Base-by-base conservation (phyloP, 257 asterid species). In the Lantana camara region DNA sequence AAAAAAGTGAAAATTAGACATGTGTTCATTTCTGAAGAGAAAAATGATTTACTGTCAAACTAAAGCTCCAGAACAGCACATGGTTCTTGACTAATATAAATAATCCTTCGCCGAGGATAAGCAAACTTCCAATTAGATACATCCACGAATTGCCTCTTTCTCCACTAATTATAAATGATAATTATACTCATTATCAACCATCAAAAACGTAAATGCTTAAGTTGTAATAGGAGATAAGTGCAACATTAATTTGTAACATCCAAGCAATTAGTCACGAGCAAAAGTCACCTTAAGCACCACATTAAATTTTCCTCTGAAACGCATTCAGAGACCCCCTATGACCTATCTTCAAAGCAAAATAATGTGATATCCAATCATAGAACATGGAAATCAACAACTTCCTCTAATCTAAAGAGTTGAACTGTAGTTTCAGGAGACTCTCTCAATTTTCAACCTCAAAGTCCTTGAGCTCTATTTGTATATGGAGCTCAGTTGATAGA, bases 1-100 rank as follows among this genome's bases (percentile, higher is more conserved):
- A 78, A 77, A 75, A 72, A 35, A 71, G n/a, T 44, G 63, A 61
- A 57, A 76, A 64, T 70, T 27, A 68, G 68, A 58, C 69, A 71
- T 63, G 64, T 57, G 41, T 60, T 60, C 57, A 71, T 48, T 65
- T 68, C 56, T 29, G 21, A 71, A 53, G 38, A 60, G 34, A 66
- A 74, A 49, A n/a, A 64, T 24, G 60, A 56, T 23, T 42, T 37
- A 62, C 48, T 19, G 34, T 1, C 47, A 55, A 63, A 52, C 29
- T 35, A 34, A 63, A 65, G 44, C 51, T 63, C 71, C 34, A 20
- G 13, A 57, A 52, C 44, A 64, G 57, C 48, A 63, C 9, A 35
- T 21, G 27, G 21, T 23, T 47, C n/a, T 27, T 60, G 49, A 47
- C 49, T 45, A 22, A 47, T 9, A 42, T 53, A 53, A 49, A 11